A percentile compares a stretch with the other conserved stretches of the same genome.
Evolutionary conservation across 495 filamentous ascomycete genomes (phyloP).

Genomic region (Pseudoneurospora amorphoporcata): DNA sequence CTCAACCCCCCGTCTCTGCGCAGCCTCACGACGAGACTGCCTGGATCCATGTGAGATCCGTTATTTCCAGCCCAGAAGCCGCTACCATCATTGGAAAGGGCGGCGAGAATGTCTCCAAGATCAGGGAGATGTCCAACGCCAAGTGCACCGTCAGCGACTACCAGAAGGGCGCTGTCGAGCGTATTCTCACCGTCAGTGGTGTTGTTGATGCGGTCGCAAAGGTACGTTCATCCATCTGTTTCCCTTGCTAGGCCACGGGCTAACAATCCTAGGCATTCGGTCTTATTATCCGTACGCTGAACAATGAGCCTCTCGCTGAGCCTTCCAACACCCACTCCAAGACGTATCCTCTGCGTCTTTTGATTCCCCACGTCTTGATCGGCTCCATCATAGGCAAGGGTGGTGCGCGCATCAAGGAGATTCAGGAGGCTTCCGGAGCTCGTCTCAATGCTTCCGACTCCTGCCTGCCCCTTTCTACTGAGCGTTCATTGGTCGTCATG

Average conservation of each 20-base stretch:
- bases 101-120: constrained; percentile 94
- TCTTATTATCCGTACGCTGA: constrained; percentile 92
- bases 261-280: constrained; percentile 69
- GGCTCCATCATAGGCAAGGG: constrained; percentile 98
- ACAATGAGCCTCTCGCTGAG: constrained; percentile 83
- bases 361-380: constrained; percentile 94
- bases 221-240: constrained; percentile 40
- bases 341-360: constrained; percentile 90
- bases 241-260: neutral
- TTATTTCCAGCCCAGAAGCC: constrained; percentile 93
- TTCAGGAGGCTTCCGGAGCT: constrained; percentile 93
- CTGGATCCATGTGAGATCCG: constrained; percentile 93
- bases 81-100: constrained; percentile 97
- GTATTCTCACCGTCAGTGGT: constrained; percentile 93
- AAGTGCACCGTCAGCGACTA: constrained; percentile 99
- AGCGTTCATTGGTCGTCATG: constrained; percentile 91
- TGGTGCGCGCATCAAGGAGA: constrained; percentile 91
- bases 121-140: constrained; percentile 80
- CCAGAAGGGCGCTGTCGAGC: constrained; percentile 87
- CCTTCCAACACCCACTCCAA: constrained; percentile 87
- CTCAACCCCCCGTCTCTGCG: constrained; percentile 24
- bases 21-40: constrained; percentile 68
- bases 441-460: constrained; percentile 94
- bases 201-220: constrained; percentile 93
- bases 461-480: constrained; percentile 84